These are phyloP conservation scores for Blastobotrys robertii DNA, from an alignment of 805 yeast species.

Conservation along the genomic window DNA sequence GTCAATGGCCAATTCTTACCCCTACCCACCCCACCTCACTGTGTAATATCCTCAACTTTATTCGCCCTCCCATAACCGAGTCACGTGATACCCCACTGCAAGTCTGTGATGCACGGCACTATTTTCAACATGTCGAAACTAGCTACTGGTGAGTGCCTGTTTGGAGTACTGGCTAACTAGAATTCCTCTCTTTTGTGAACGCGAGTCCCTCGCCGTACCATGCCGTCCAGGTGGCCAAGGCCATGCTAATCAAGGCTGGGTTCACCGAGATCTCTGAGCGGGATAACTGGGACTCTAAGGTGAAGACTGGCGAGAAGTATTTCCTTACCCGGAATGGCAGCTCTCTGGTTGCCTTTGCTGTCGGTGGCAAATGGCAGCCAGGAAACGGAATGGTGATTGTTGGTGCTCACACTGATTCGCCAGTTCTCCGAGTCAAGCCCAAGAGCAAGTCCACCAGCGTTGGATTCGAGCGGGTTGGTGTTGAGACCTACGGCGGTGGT, in stretches of 20 bases:
- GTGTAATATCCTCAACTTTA: too few species aligned
- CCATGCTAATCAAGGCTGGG: conserved; percentile 48
- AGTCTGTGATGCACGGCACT: too few species aligned
- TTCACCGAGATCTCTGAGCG: conserved; percentile 68
- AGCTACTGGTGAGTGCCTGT: too few species aligned
- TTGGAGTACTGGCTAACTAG: conserved; percentile 19
- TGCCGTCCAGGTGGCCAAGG: conserved; percentile 62
- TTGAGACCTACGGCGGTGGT: conserved; percentile 93
- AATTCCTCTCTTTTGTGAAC: conserved; percentile 70
- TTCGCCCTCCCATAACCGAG: too few species aligned
- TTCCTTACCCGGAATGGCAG: conserved; percentile 86
- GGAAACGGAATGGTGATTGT: conserved; percentile 82
- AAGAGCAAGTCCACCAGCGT: conserved; percentile 48
- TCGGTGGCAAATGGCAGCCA: conserved; percentile 61
- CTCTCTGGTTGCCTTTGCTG: conserved; percentile 77
- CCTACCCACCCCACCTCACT: too few species aligned
- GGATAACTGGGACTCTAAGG: conserved; percentile 51
- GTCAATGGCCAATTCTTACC: too few species aligned
- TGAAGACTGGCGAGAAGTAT: conserved; percentile 54
- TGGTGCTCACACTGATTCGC: conserved; percentile 96
- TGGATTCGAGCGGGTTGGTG: conserved; percentile 83
- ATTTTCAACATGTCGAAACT: too few species aligned
- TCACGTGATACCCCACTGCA: too few species aligned
- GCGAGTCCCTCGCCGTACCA: conserved; percentile 91
- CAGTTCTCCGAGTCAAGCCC: conserved; percentile 85